Evolutionary conservation across 2,329 filamentous ascomycete genomes (phyloP).

Genomic region (Stenocarpella maydis): DNA sequence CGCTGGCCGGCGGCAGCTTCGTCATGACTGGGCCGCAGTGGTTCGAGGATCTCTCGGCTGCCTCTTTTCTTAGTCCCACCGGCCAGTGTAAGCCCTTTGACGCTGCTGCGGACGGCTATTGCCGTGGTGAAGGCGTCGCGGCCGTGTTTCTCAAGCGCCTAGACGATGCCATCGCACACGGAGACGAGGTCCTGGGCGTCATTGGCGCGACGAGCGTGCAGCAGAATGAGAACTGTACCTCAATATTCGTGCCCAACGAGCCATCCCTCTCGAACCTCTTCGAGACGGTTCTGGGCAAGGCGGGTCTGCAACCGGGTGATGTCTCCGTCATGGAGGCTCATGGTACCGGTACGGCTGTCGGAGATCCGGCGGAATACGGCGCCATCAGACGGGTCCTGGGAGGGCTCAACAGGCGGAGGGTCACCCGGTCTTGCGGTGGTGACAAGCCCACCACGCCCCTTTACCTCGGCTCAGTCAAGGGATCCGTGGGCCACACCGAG

Average conservation of each 20-base stretch:
- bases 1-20: constrained; percentile 44
- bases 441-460: neutral
- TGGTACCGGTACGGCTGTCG: constrained; percentile 53
- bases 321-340: constrained; percentile 49
- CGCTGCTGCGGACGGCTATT: constrained; percentile 55
- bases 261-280: constrained; percentile 44
- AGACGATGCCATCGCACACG: constrained; percentile 53
- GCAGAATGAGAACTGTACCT: constrained; percentile 49
- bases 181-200: constrained; percentile 52
- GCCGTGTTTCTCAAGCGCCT: constrained; percentile 57
- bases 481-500: constrained; percentile 22
- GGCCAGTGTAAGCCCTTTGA: constrained; percentile 47
- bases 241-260: constrained; percentile 41
- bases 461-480: constrained; percentile 24
- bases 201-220: constrained; percentile 50
- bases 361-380: constrained; percentile 46
- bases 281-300: constrained; percentile 40
- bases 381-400: constrained; percentile 44
- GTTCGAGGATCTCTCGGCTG: constrained; percentile 41
- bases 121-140: constrained; percentile 56
- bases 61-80: constrained; percentile 43
- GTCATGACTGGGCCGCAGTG: constrained; percentile 42
- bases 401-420: neutral
- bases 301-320: constrained; percentile 38
- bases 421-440: neutral